Conservation (phyloP, 176 grass and related monocot species). For the Calamus simplicifolius region DNA sequence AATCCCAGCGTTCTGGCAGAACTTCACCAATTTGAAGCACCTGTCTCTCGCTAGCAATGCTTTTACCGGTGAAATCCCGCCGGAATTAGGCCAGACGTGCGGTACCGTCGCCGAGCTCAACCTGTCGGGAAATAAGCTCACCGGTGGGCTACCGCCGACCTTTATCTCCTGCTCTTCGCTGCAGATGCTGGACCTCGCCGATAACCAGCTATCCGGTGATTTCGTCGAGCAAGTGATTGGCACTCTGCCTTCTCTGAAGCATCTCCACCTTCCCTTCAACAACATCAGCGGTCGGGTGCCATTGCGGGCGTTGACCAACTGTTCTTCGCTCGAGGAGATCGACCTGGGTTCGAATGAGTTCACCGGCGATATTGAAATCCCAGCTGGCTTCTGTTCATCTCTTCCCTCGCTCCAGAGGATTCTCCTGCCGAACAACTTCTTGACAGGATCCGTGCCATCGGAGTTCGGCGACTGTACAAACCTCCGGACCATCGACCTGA, state of each 20-base stretch:
- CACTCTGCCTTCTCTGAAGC: constrained; percentile 52
- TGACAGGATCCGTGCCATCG: constrained; percentile 44
- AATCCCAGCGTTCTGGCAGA: constrained; percentile 38
- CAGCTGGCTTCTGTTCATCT: constrained; percentile 38
- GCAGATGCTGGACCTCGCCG: constrained; percentile 40
- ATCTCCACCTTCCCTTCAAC: constrained; percentile 69
- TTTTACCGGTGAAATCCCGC: constrained; percentile 46
- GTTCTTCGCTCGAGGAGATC: constrained; percentile 50
- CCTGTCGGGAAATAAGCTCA: constrained; percentile 51
- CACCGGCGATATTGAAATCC: constrained; percentile 30
- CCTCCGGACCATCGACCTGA: constrained; percentile 74
- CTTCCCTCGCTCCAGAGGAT: constrained; percentile 45
- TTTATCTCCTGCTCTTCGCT: constrained; percentile 64
- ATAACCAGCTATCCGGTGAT: constrained; percentile 75
- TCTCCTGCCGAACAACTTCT: constrained; percentile 65
- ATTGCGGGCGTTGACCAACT: constrained; percentile 40
- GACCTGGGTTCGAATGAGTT: constrained; percentile 77
- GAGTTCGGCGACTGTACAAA: constrained; percentile 57
- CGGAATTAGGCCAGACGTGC: constrained; percentile 44
- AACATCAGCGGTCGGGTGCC: constrained; percentile 62
- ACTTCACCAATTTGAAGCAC: constrained; percentile 33
- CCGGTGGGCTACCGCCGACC: constrained; percentile 42
- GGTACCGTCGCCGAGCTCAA: constrained; percentile 50
- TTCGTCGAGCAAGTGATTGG: constrained; percentile 47
- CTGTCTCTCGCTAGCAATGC: constrained; percentile 55